Base-by-base conservation (phyloP, 352 stramenopile species). In the Plasmopara viticola region DNA sequence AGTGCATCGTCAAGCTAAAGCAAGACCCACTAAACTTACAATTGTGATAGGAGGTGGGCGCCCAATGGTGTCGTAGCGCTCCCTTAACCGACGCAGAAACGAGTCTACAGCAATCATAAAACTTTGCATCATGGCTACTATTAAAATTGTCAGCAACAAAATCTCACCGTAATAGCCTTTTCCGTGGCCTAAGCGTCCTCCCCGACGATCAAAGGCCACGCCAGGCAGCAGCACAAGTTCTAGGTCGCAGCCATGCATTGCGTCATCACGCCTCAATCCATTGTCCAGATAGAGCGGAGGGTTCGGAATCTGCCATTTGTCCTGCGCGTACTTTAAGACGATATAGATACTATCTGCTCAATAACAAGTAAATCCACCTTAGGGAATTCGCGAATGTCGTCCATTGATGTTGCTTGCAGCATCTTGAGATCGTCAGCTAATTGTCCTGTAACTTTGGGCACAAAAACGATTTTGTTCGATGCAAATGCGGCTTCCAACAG, bases 301-400 rank as follows among this genome's bases (percentile, higher is more conserved):
- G 44, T 96, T 81, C 14, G 82, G 83, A 39, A 96, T 96, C 44
- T 83, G 66, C 86, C 84, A 96, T 49, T 92, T 94, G 67, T 90
- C 84, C 75, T 94, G 52, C 28, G 56, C 25, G 50, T 18, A 29
- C 46, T 57, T 44, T 17, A 58, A 25, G 1, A 25, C 20, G 20
- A 25, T 25, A 25, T 25, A 3, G 1, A 25, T 1, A 25, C 20
- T 25, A 20, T 44, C 18, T 44, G 49, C 49, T 56, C 25, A 25
- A 3, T 25, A 25, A 25, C 20, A 25, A 25, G 20, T 25, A 25
- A 13, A 55, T 5, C 1, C 33, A 88, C 81, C 78, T 86, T 92
- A 35, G 84, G 86, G 48, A 96, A 96, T 30, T 60, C 62, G 13
- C 59, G 51, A n/a, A 96, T 80, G 45, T 94, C 84, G 12, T 74